These are phyloP conservation scores for Daldinia sp. DNA, from an alignment of 2,329 filamentous ascomycete species.

Conservation along the genomic window DNA sequence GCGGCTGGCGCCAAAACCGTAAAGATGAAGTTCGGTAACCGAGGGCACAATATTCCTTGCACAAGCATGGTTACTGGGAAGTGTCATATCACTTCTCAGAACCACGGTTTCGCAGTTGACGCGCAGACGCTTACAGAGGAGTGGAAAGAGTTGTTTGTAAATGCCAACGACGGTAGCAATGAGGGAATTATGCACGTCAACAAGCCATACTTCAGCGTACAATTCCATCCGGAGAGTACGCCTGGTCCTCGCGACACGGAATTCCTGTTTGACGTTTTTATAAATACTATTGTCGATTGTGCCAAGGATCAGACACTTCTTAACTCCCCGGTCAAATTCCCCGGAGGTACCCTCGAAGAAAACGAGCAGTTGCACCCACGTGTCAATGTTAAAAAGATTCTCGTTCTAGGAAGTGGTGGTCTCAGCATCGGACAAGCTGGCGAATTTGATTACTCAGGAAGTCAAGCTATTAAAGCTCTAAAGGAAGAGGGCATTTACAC, in stretches of 20 bases:
- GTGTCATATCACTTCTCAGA: conserved; percentile 99
- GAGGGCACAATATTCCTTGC: conserved; percentile 98
- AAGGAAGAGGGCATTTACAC: conserved; percentile 99
- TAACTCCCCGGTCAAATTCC: conserved; percentile 82
- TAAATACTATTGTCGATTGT: conserved; percentile 82
- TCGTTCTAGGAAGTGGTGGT: conserved; percentile 93
- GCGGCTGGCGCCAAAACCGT: conserved; percentile 85
- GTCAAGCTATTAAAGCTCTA: conserved; percentile 97
- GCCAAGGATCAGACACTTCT: conserved; percentile 76
- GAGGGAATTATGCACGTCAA: conserved; percentile 92
- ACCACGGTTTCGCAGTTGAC: conserved; percentile 96
- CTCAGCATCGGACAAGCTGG: conserved; percentile 97
- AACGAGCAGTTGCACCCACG: conserved; percentile 81
- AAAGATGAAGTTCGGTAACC: conserved; percentile 99
- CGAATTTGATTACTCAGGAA: conserved; percentile 98
- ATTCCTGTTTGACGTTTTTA: conserved; percentile 96
- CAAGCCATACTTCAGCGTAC: conserved; percentile 97
- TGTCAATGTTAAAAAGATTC: conserved; percentile 91
- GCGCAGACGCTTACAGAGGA: conserved; percentile 77
- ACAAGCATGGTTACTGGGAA: conserved; percentile 95
- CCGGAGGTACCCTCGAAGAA: conserved; percentile 83
- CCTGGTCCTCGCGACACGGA: conserved; percentile 96
- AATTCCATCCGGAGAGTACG: conserved; percentile 98
- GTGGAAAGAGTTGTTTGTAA: conserved; percentile 96
- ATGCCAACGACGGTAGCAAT: conserved; percentile 98